Evolutionary conservation across 768 basidiomycete species (phyloP).

Genomic region (Sporobolomyces roseus): DNA sequence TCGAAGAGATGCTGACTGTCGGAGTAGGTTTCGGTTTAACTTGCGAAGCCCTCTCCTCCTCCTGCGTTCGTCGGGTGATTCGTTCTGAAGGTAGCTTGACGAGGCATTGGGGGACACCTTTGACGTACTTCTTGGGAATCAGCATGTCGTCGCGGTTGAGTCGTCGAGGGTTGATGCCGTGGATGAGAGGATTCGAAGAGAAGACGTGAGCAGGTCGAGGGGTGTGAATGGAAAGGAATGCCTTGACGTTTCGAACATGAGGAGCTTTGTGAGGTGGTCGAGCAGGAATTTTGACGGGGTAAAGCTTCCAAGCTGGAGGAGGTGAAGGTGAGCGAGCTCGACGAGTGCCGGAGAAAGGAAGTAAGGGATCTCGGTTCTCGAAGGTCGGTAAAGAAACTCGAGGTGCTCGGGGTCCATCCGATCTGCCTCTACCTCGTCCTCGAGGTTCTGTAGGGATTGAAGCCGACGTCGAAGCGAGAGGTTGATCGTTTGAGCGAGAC

Average conservation of each 20-base stretch:
- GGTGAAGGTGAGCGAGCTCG: slow-evolving; percentile 46
- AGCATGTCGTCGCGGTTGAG: slow-evolving; percentile 48
- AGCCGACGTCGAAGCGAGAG: neutral
- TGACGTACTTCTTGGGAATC: slow-evolving; percentile 39
- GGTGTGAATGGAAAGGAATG: slow-evolving; percentile 23
- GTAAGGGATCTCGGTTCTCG: slow-evolving; percentile 31
- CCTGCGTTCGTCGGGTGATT: neutral
- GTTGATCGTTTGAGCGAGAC: neutral
- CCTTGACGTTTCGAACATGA: slow-evolving; percentile 22
- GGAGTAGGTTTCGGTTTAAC: neutral
- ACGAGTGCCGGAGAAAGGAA: slow-evolving; percentile 46
- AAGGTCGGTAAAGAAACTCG: slow-evolving; percentile 17
- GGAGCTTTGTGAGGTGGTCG: slow-evolving; percentile 25
- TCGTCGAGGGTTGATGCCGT: slow-evolving; percentile 42
- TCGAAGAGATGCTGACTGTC: slow-evolving; percentile 25
- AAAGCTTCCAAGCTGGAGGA: slow-evolving; percentile 49
- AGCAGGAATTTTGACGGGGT: slow-evolving; percentile 45
- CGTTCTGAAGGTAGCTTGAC: slow-evolving; percentile 3
- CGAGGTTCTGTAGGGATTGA: neutral
- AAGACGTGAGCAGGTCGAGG: slow-evolving; percentile 38
- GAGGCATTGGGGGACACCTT: slow-evolving; percentile 18
- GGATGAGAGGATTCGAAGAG: slow-evolving; percentile 47
- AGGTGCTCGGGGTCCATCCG: neutral
- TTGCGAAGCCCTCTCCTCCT: neutral
- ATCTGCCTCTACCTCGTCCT: slow-evolving; percentile 27